These are phyloP conservation scores for Blepharisma japonicum DNA, from an alignment of 73 alveolate genomes.

Conservation along the genomic window DNA sequence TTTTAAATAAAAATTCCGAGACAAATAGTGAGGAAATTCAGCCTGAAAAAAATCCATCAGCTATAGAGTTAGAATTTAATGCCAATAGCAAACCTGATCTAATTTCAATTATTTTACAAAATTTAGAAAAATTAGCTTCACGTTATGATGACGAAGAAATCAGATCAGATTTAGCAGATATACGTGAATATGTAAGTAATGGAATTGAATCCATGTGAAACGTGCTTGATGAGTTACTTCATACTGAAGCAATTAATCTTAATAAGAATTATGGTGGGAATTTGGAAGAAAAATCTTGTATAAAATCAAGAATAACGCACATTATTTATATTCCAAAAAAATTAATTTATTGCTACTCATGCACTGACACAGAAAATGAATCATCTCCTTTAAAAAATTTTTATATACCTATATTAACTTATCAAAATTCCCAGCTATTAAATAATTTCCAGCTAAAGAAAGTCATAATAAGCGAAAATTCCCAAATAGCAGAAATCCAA, in stretches of 20 bases:
- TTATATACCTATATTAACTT: background rate
- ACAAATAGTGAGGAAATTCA: too few species aligned
- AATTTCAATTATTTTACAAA: background rate
- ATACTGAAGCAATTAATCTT: background rate
- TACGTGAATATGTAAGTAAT: background rate
- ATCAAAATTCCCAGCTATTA: background rate
- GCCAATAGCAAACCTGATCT: too few species aligned
- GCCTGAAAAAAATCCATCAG: too few species aligned
- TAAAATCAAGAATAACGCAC: background rate
- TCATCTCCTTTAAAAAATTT: background rate
- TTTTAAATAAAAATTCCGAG: too few species aligned
- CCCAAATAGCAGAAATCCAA: background rate
- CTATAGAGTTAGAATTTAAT: too few species aligned
- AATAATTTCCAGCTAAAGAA: background rate
- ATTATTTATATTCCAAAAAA: conserved; percentile 11
- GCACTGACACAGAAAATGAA: background rate
- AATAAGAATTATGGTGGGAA: background rate
- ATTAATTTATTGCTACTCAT: background rate
- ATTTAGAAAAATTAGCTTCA: background rate
- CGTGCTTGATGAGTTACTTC: background rate
- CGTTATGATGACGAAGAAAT: background rate
- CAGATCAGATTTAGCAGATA: background rate
- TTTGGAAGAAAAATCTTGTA: background rate
- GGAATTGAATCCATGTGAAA: background rate
- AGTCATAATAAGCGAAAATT: background rate